Evolutionary conservation across 2,329 filamentous ascomycete genomes (phyloP), one percentile per base, ranked within the genome.

Genomic region (Scytalidium lignicola): DNA sequence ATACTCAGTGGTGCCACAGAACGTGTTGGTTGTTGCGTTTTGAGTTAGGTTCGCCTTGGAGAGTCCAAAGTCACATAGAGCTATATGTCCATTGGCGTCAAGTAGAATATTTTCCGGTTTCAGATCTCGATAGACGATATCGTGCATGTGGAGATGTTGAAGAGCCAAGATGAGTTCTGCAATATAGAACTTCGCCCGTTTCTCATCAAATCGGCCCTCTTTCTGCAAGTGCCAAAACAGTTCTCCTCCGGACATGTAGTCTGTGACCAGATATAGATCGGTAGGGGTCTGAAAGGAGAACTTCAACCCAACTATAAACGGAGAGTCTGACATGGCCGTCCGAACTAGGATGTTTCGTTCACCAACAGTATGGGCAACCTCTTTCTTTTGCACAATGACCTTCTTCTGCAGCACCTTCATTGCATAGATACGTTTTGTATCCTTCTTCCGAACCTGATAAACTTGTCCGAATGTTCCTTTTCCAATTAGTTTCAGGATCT

Each of bases 361-460:
- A 57, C 93, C 93, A 32, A 99, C 85, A 0, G 93, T 99, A 66
- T 99, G 93, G 15, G 92, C 90, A 44, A 99, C 90, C 68, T 99
- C 93, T 71, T 99, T 99, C 80, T 99, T 99, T 71, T 99, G 93
- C 21, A 99, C 93, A 62, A 99, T 99, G 47, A 99, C 93, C 76
- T 99, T 99, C 78, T 99, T 99, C 45, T 93, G 96, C 26, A 99
- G 75, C 1, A 99, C 92, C 70, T 99, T 99, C 93, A 99, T 99
- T 54, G 93, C 93, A 64, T 99, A 99, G 53, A 99, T 96, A 41
- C 93, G 85, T 61, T 85, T 83, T 0, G 92, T 96, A 66, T 99
- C 93, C 74, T 89, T 93, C 79, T 99, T 99, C 60, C 90, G 86
- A 6, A 99, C 93, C 67, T 99, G 93, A 66, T 97, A 99, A 2